These are phyloP conservation scores for Leccinum subrobustum DNA, from an alignment of 1,284 basidiomycete species.

Conservation along the genomic window DNA sequence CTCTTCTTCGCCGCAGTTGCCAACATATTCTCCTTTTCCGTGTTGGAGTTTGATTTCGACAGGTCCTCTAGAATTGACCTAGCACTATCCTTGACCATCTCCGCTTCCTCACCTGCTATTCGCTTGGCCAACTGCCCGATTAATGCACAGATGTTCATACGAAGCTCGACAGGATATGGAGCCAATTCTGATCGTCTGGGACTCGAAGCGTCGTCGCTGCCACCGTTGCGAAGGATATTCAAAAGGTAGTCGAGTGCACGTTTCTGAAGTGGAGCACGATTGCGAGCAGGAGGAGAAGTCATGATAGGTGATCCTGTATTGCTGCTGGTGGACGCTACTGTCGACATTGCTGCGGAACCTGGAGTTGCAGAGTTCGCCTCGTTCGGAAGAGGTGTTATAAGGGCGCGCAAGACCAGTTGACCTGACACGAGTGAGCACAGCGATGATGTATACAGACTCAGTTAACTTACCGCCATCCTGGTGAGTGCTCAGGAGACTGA, in stretches of 20 bases:
- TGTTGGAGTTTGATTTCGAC: constrained; percentile 30
- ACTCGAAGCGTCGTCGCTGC: constrained; percentile 33
- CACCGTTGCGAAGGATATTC: constrained; percentile 52
- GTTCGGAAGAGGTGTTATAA: constrained; percentile 49
- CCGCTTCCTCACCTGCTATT: constrained; percentile 46
- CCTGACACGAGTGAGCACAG: constrained; percentile 41
- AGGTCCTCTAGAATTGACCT: constrained; percentile 52
- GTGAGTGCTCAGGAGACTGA: constrained; percentile 74
- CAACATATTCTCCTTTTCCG: constrained; percentile 46
- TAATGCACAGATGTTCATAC: constrained; percentile 70
- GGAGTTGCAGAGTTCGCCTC: constrained; percentile 37
- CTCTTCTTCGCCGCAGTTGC: constrained; percentile 43
- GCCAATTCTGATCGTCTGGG: constrained; percentile 37
- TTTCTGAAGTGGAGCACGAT: constrained; percentile 42
- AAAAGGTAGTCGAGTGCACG: constrained; percentile 66
- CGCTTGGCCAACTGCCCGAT: constrained; percentile 61
- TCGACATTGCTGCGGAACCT: constrained; percentile 42
- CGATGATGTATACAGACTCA: neutral
- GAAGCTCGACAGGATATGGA: constrained; percentile 62
- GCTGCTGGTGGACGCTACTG: constrained; percentile 40
- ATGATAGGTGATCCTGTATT: constrained; percentile 45
- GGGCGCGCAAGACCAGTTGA: constrained; percentile 56
- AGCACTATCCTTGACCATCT: constrained; percentile 48
- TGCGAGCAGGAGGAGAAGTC: constrained; percentile 37
- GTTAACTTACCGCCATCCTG: constrained; percentile 57